These are phyloP conservation scores for Aspergillus sp. DNA, from an alignment of 2,329 filamentous ascomycete species.

Conservation along the genomic window DNA sequence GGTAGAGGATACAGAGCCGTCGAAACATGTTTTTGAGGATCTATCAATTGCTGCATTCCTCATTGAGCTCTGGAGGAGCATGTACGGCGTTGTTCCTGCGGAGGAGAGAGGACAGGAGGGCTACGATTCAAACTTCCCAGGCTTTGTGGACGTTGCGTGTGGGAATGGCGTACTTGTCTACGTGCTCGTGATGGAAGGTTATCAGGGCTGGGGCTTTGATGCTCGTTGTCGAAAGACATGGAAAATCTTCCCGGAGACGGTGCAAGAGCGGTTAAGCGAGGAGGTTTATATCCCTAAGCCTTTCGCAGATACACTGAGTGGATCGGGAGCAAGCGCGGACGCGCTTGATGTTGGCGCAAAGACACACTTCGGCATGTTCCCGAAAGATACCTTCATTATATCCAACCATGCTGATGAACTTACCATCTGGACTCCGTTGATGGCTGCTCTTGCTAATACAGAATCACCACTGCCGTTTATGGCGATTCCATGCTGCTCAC, in stretches of 20 bases:
- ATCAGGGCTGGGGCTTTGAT: constrained; percentile 83
- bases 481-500: constrained; percentile 91
- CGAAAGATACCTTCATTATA: constrained; percentile 75
- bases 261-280: constrained; percentile 50
- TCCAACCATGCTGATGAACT: constrained; percentile 97
- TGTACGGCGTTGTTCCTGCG: constrained; percentile 53
- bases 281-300: constrained; percentile 55
- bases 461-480: constrained; percentile 70
- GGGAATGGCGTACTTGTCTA: constrained; percentile 88
- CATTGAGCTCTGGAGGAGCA: constrained; percentile 80
- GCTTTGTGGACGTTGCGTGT: constrained; percentile 93
- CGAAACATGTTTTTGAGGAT: constrained; percentile 94
- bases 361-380: constrained; percentile 56
- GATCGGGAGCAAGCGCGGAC: neutral
- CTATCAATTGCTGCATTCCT: constrained; percentile 84
- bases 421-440: constrained; percentile 88
- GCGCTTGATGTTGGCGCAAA: constrained; percentile 12
- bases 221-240: constrained; percentile 81
- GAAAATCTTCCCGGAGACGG: constrained; percentile 56
- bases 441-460: constrained; percentile 56
- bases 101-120: constrained; percentile 10
- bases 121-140: constrained; percentile 54
- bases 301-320: constrained; percentile 26
- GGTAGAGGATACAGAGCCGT: constrained; percentile 79
- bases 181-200: constrained; percentile 74